phyloP scores from a whole-genome alignment of 2,329 filamentous ascomycete species.

The Kalaharituber pfeilii region DNA sequence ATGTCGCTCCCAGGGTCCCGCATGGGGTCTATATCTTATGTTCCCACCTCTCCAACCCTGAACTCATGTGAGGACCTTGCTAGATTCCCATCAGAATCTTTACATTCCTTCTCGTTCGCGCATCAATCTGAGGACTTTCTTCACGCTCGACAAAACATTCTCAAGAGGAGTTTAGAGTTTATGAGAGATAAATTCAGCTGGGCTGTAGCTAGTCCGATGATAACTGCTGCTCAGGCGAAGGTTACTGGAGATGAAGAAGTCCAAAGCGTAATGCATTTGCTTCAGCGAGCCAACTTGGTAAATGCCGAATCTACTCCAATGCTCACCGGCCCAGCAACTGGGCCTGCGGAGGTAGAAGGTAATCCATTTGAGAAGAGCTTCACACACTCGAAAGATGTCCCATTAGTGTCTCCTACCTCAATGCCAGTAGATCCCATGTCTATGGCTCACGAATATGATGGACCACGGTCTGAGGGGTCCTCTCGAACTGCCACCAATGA shows the following conservation, averaged over 20 bases:
- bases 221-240: slow-evolving; percentile 69
- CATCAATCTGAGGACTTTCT: slow-evolving; percentile 86
- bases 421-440: background rate
- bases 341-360: slow-evolving; percentile 53
- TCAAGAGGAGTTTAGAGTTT: slow-evolving; percentile 89
- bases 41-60: slow-evolving; percentile 48
- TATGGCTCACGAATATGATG: background rate
- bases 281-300: slow-evolving; percentile 65
- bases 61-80: slow-evolving; percentile 72
- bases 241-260: slow-evolving; percentile 68
- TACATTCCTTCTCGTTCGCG: slow-evolving; percentile 96
- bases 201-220: slow-evolving; percentile 54
- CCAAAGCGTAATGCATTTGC: slow-evolving; percentile 76
- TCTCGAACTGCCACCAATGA: slow-evolving; percentile 41
- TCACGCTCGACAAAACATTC: slow-evolving; percentile 76
- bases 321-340: slow-evolving; percentile 53
- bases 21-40: slow-evolving; percentile 44
- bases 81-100: slow-evolving; percentile 77
- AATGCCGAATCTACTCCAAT: slow-evolving; percentile 28
- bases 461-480: slow-evolving; percentile 32
- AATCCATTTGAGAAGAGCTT: slow-evolving; percentile 83
- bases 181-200: slow-evolving; percentile 85
- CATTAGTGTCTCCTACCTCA: slow-evolving; percentile 7
- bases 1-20: slow-evolving; percentile 31
- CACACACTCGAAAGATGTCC: slow-evolving; percentile 23